A percentile compares a stretch with the other conserved stretches of the same genome.
phyloP scores from a whole-genome alignment of 306 rosid genomes.

The Vachellia collinsii region DNA sequence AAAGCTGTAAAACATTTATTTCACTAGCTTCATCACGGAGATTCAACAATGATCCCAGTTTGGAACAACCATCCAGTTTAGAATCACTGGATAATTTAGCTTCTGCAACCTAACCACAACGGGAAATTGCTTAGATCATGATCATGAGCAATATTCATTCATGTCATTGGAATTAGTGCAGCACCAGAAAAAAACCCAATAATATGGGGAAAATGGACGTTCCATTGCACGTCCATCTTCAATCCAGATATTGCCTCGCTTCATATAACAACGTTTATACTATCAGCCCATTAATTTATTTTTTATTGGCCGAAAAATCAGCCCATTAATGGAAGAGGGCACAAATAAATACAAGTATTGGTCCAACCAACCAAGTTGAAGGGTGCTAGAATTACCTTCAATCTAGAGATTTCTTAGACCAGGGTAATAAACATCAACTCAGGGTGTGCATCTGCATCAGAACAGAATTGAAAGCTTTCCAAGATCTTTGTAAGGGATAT shows the following conservation, averaged over 20 bases:
- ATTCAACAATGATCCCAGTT: neutral
- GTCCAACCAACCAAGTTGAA: conserved; percentile 38
- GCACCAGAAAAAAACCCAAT: conserved; percentile 4
- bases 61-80: neutral
- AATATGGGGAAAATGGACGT: conserved; percentile 35
- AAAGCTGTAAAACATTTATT: neutral
- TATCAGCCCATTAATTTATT: conserved; percentile 26
- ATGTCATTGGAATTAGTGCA: neutral
- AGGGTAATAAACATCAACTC: conserved; percentile 9
- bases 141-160: neutral
- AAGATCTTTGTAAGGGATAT: conserved; percentile 1
- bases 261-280: conserved; percentile 42
- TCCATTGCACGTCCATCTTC: conserved; percentile 41
- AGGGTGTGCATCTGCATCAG: conserved; percentile 10
- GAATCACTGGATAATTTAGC: neutral
- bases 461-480: conserved; percentile 22
- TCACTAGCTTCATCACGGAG: neutral
- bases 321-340: conserved; percentile 36
- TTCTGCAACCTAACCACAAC: neutral
- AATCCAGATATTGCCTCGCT: conserved; percentile 22
- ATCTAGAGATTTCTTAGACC: conserved; percentile 30
- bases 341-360: conserved; percentile 10
- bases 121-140: neutral
- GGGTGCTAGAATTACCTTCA: conserved; percentile 33
- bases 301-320: neutral